A percentile compares a stretch with the other conserved stretches of the same genome.
Conservation (phyloP, 2,329 filamentous ascomycete genomes). For the Colletotrichum paranaense region DNA sequence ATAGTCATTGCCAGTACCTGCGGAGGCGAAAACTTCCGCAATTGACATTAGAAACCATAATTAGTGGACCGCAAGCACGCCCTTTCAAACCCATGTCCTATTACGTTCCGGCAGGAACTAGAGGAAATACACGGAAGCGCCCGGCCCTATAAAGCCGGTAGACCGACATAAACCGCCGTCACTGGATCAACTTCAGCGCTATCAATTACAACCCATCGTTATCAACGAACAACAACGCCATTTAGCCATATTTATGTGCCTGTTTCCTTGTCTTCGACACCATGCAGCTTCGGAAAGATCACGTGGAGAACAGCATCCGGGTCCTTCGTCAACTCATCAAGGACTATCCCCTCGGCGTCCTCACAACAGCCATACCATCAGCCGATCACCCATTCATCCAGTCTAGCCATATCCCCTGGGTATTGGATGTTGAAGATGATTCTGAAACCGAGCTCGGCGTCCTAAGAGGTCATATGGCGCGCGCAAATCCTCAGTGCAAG, state of each 20-base stretch:
- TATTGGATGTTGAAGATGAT: constrained; percentile 63
- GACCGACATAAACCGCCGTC: constrained; percentile 2
- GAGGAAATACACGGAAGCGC: not conserved
- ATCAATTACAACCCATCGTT: not conserved
- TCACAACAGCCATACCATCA: constrained; percentile 71
- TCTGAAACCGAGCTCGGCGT: constrained; percentile 52
- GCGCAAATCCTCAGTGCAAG: constrained; percentile 72
- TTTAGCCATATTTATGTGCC: too few species aligned
- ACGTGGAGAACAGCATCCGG: constrained; percentile 62
- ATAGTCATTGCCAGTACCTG: not conserved
- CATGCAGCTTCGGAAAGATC: constrained; percentile 69
- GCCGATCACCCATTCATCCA: constrained; percentile 62
- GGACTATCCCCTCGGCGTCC: constrained; percentile 69
- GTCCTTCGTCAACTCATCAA: constrained; percentile 66
- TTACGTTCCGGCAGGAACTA: not conserved
- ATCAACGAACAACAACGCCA: not conserved
- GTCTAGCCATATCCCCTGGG: constrained; percentile 69
- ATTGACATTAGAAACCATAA: not conserved
- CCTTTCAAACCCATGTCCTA: constrained; percentile 15
- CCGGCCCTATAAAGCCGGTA: constrained; percentile 5
- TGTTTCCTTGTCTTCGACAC: not conserved
- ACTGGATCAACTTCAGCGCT: not conserved
- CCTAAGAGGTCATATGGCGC: constrained; percentile 72
- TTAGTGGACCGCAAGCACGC: constrained; percentile 24
- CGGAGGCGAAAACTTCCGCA: constrained; percentile 6